Evolutionary conservation across 352 stramenopile species (phyloP).

Genomic region (Phytopythium oedochilum): DNA sequence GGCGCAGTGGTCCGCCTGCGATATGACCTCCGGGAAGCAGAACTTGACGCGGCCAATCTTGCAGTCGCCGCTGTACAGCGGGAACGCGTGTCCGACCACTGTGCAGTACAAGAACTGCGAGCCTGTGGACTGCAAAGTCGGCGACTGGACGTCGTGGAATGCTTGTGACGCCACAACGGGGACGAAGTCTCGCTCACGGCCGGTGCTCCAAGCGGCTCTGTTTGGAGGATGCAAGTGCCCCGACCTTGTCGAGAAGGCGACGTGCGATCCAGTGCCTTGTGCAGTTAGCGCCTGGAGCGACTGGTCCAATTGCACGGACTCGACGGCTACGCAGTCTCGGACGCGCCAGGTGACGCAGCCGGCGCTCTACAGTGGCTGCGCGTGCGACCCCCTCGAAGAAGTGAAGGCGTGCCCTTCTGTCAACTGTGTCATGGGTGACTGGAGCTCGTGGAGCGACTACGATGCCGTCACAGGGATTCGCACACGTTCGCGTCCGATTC

Average conservation of each 20-base stretch:
- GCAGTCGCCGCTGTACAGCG: conserved; percentile 29
- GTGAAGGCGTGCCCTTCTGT: conserved; percentile 32
- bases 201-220: conserved; percentile 32
- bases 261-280: conserved; percentile 47
- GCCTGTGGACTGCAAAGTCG: conserved; percentile 40
- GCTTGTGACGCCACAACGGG: conserved; percentile 17
- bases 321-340: conserved; percentile 24
- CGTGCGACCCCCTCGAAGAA: conserved; percentile 20
- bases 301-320: conserved; percentile 45
- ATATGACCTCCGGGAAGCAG: conserved; percentile 20
- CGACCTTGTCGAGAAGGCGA: conserved; percentile 21
- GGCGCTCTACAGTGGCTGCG: conserved; percentile 29
- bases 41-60: conserved; percentile 33
- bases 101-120: conserved; percentile 34
- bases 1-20: conserved; percentile 25
- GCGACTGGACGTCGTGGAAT: conserved; percentile 28
- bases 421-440: conserved; percentile 37
- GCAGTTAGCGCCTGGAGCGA: conserved; percentile 32
- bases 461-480: conserved; percentile 27
- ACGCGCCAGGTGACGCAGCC: conserved; percentile 23
- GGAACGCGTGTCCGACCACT: conserved; percentile 22
- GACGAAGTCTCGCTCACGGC: conserved; percentile 32
- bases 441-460: conserved; percentile 35
- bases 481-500: conserved; percentile 17
- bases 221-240: conserved; percentile 52